These are phyloP conservation scores for Parachaetomium inaequale DNA, from an alignment of 495 filamentous ascomycete genomes.

Conservation along the genomic window DNA sequence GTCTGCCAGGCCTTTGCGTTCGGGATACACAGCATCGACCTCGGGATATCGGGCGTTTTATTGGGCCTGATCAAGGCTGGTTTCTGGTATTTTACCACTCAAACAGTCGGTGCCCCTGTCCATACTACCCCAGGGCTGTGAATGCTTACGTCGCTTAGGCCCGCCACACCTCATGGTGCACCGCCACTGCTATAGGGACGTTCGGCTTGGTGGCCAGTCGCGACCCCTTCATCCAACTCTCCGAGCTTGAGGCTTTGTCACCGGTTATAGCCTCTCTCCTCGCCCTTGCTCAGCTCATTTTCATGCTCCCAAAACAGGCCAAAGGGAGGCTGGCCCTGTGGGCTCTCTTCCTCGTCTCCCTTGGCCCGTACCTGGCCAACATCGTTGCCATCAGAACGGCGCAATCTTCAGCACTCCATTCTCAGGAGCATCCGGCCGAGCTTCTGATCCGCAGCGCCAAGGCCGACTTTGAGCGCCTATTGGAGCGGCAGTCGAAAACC, in stretches of 20 bases:
- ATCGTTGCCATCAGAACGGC: slow-evolving; percentile 7
- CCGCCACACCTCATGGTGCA: slow-evolving; percentile 22
- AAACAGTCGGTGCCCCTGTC: slow-evolving; percentile 24
- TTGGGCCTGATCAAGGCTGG: slow-evolving; percentile 26
- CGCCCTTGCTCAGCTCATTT: slow-evolving; percentile 20
- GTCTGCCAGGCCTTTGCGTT: not conserved
- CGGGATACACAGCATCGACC: not conserved
- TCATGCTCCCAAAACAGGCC: slow-evolving; percentile 25
- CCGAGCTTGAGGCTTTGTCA: slow-evolving; percentile 17
- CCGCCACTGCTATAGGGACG: slow-evolving; percentile 23
- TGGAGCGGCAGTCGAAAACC: slow-evolving; percentile 46
- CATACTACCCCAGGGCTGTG: not conserved
- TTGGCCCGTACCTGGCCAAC: slow-evolving; percentile 25
- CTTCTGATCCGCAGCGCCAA: slow-evolving; percentile 42
- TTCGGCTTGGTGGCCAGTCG: slow-evolving; percentile 27
- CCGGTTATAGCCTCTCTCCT: slow-evolving; percentile 22
- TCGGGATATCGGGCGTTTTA: not conserved
- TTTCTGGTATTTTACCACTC: slow-evolving; percentile 30
- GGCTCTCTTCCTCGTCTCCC: slow-evolving; percentile 16
- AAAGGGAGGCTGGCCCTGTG: slow-evolving; percentile 19
- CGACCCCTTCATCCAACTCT: slow-evolving; percentile 24
- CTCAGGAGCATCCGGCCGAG: slow-evolving; percentile 45
- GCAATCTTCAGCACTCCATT: slow-evolving; percentile 4
- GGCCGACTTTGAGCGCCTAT: slow-evolving; percentile 33
- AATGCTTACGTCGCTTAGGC: not conserved